Evolutionary conservation across 495 filamentous ascomycete genomes (phyloP).

Genomic region (Articulospora tetracladia): DNA sequence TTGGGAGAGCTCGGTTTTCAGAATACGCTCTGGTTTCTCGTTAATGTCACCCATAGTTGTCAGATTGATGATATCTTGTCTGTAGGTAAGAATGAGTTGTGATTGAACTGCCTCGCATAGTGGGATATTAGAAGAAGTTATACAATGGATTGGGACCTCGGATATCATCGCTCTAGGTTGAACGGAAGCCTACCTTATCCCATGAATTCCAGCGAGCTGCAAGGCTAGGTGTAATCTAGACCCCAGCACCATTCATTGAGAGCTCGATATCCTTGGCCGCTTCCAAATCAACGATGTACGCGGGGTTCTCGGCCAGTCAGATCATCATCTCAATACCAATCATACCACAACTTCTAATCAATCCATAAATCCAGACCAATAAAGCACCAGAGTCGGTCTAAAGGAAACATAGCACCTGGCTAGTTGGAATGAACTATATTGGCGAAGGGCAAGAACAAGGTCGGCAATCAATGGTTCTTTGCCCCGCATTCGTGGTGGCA

Average conservation of each 20-base stretch:
- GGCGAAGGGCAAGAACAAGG: too few relatives aligned
- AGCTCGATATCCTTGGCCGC: background rate
- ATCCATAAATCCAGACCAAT: background rate
- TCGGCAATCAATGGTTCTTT: background rate
- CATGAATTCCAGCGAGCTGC: background rate
- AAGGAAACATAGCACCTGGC: background rate
- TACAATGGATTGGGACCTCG: too few relatives aligned
- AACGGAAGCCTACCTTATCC: background rate
- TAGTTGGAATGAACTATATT: too few relatives aligned
- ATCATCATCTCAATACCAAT: background rate
- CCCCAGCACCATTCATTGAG: background rate
- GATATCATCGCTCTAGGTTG: background rate
- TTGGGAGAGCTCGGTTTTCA: slow-evolving; percentile 27
- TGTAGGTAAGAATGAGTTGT: too few relatives aligned
- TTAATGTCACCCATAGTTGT: background rate
- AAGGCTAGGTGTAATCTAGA: background rate
- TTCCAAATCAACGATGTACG: background rate
- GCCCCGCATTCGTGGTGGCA: background rate
- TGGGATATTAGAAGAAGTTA: too few relatives aligned
- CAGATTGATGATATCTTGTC: background rate
- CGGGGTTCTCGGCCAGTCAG: background rate
- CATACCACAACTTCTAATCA: background rate
- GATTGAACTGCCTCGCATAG: too few relatives aligned
- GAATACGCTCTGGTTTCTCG: slow-evolving; percentile 4
- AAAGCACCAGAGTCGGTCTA: background rate